Evolutionary conservation across 192 early-diverging fungal species (phyloP).

Genomic region (Umbelopsis sp.): DNA sequence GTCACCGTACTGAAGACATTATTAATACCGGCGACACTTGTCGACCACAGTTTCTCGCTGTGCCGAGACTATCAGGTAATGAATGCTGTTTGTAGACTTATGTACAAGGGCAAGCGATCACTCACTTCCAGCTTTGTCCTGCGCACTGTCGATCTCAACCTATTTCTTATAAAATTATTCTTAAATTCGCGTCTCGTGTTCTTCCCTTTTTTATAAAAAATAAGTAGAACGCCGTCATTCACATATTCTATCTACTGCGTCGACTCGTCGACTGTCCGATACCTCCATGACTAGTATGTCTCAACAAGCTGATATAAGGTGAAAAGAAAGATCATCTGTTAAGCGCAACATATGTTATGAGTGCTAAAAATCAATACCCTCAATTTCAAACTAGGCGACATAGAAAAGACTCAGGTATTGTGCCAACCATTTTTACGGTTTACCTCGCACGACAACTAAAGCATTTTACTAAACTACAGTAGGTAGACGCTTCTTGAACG

Average conservation of each 20-base stretch:
- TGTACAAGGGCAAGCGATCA: background rate
- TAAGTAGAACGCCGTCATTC: background rate
- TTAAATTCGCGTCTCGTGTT: background rate
- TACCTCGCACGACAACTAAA: background rate
- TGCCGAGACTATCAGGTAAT: background rate
- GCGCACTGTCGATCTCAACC: constrained; percentile 12
- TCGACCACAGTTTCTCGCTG: background rate
- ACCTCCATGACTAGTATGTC: constrained; percentile 9
- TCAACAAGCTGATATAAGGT: background rate
- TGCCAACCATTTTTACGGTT: background rate
- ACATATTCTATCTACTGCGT: background rate
- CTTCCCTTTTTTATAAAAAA: background rate
- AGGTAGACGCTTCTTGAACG: background rate
- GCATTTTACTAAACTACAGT: background rate
- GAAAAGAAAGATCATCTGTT: background rate
- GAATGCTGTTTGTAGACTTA: background rate
- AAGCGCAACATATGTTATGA: too few species aligned
- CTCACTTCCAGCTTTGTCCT: background rate
- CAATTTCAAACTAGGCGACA: background rate
- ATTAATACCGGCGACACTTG: background rate
- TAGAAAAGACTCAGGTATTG: constrained; percentile 9
- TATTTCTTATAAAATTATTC: constrained; percentile 1
- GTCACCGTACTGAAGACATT: too few species aligned
- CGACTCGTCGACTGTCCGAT: constrained; percentile 5
- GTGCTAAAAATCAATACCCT: too few species aligned